Percentiles rank a stretch among this genome's conserved stretches.
Evolutionary conservation across 2,329 filamentous ascomycete species (phyloP).

Genomic region (Fusarium sarcochroum): DNA sequence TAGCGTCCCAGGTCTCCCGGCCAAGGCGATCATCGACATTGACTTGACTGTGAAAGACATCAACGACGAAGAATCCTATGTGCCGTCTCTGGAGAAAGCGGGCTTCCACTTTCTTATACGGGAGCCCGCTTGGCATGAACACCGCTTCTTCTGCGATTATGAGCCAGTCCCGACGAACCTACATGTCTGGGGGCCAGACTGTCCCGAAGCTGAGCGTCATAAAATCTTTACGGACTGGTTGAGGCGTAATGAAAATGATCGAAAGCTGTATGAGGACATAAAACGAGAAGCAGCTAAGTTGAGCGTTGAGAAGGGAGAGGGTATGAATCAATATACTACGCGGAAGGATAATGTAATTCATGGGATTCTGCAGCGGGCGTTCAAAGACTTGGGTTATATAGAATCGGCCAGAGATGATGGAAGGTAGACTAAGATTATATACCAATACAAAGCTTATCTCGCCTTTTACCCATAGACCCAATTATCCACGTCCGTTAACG

Average conservation of each 20-base stretch:
- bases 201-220: slow-evolving; percentile 59
- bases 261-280: slow-evolving; percentile 53
- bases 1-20: slow-evolving; percentile 62
- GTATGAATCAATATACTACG: slow-evolving; percentile 57
- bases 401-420: neutral
- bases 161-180: slow-evolving; percentile 59
- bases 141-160: slow-evolving; percentile 60
- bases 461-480: no score
- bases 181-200: slow-evolving; percentile 63
- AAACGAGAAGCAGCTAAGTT: slow-evolving; percentile 4
- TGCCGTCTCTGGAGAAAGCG: slow-evolving; percentile 56
- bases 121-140: slow-evolving; percentile 63
- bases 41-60: slow-evolving; percentile 62
- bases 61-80: slow-evolving; percentile 59
- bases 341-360: slow-evolving; percentile 59
- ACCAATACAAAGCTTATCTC: no score
- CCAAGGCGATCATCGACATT: slow-evolving; percentile 67
- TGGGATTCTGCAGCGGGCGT: slow-evolving; percentile 54
- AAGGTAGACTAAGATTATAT: no score
- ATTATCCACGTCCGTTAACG: no score
- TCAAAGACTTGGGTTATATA: slow-evolving; percentile 43
- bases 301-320: slow-evolving; percentile 43
- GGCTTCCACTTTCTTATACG: slow-evolving; percentile 63
- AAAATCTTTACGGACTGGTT: slow-evolving; percentile 63
- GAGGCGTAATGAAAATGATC: slow-evolving; percentile 54